Conservation (phyloP, 169 alveolate genomes). For the Eimeria maxima region DNA sequence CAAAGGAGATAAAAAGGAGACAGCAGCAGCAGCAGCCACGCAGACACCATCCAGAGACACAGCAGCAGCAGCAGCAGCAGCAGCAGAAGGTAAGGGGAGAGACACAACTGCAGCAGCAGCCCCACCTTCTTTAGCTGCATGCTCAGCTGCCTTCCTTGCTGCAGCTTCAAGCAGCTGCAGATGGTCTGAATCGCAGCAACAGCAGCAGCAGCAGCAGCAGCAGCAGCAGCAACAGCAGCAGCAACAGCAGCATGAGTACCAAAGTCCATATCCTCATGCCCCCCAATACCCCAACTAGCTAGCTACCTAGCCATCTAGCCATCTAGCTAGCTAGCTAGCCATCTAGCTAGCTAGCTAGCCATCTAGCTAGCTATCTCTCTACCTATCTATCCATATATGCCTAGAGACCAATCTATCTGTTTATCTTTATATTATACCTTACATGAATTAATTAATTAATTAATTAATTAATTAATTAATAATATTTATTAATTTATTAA, state of each 20-base stretch:
- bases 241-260: background rate
- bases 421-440: background rate
- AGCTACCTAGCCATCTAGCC: background rate
- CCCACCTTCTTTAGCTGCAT: constrained; percentile 75
- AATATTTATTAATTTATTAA: background rate
- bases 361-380: background rate
- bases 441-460: background rate
- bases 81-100: background rate
- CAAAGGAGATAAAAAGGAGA: background rate
- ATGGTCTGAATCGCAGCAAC: constrained; percentile 52
- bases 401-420: background rate
- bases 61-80: background rate
- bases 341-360: background rate
- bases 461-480: background rate
- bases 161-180: constrained; percentile 76
- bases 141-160: constrained; percentile 75
- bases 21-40: background rate
- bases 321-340: background rate
- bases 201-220: constrained; percentile 1
- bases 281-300: background rate
- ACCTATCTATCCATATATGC: background rate
- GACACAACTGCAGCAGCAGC: background rate
- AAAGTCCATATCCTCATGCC: background rate
- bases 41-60: background rate
- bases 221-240: constrained; percentile 42